These are phyloP conservation scores for Asterophora lycoperdoides DNA, from an alignment of 768 basidiomycete genomes.

Conservation along the genomic window DNA sequence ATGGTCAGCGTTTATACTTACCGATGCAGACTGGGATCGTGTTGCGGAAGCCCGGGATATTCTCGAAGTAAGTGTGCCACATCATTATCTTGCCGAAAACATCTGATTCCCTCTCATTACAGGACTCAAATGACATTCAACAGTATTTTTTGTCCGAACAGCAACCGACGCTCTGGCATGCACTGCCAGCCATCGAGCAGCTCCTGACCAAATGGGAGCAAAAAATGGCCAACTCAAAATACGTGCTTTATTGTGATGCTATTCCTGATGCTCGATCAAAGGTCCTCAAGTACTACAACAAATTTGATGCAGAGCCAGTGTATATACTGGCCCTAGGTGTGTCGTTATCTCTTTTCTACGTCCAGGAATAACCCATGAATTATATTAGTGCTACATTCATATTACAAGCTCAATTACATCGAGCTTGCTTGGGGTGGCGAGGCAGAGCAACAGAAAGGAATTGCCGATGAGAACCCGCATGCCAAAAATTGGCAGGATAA, in stretches of 20 bases:
- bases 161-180: constrained; percentile 23
- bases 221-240: constrained; percentile 7
- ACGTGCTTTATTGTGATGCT: constrained; percentile 12
- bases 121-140: constrained; percentile 21
- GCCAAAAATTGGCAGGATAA: too few relatives aligned
- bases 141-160: constrained; percentile 23
- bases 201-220: too few relatives aligned
- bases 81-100: background rate
- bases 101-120: background rate
- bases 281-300: too few relatives aligned
- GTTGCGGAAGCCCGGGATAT: constrained; percentile 8
- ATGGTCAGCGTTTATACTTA: constrained; percentile 10
- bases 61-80: constrained; percentile 6
- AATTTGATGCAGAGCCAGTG: constrained; percentile 18
- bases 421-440: constrained; percentile 23
- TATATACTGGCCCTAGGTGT: constrained; percentile 24
- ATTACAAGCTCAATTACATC: too few relatives aligned
- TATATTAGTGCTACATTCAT: constrained; percentile 25
- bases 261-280: constrained; percentile 21
- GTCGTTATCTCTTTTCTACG: background rate
- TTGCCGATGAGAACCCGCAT: constrained; percentile 8
- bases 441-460: constrained; percentile 18
- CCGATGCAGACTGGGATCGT: constrained; percentile 8
- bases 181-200: too few relatives aligned
- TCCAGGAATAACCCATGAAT: too few relatives aligned